Conservation (phyloP, 768 basidiomycete species). For the Hygrocybe coccinea region DNA sequence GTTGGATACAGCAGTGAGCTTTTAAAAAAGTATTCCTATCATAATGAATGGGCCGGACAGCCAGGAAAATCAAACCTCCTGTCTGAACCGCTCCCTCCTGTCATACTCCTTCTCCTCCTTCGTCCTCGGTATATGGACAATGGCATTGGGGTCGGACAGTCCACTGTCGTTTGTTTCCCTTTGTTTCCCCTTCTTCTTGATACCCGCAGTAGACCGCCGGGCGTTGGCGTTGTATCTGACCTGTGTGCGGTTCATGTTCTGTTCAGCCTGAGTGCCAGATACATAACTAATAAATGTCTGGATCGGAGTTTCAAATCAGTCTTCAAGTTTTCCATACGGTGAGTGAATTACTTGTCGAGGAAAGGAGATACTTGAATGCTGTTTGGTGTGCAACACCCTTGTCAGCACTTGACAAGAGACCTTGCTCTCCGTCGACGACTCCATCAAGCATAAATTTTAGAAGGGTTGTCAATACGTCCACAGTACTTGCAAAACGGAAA, state of each 20-base stretch:
- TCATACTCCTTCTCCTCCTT: conserved; percentile 58
- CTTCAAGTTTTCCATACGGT: no score
- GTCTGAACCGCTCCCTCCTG: conserved; percentile 51
- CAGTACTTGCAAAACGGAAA: no score
- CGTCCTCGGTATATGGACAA: conserved; percentile 53
- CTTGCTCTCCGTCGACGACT: no score
- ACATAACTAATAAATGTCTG: no score
- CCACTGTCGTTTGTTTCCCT: conserved; percentile 20
- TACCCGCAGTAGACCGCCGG: conserved; percentile 52
- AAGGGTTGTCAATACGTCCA: no score
- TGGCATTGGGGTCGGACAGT: conserved; percentile 54
- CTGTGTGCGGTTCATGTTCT: conserved; percentile 30
- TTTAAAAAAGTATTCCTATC: conserved; percentile 8
- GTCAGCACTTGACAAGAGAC: no score
- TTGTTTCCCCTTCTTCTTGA: conserved; percentile 56
- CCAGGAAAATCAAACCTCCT: conserved; percentile 44
- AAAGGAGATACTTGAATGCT: no score
- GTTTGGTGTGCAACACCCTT: no score
- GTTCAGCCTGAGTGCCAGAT: no score
- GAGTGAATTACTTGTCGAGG: no score
- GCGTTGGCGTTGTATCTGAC: conserved; percentile 62
- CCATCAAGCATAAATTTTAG: no score
- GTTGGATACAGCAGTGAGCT: conserved; percentile 52
- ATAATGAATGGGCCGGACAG: not conserved
- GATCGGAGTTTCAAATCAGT: no score